Evolutionary conservation across 108 stramenopile genomes (phyloP).

Genomic region (Fragilariopsis cylindrus): DNA sequence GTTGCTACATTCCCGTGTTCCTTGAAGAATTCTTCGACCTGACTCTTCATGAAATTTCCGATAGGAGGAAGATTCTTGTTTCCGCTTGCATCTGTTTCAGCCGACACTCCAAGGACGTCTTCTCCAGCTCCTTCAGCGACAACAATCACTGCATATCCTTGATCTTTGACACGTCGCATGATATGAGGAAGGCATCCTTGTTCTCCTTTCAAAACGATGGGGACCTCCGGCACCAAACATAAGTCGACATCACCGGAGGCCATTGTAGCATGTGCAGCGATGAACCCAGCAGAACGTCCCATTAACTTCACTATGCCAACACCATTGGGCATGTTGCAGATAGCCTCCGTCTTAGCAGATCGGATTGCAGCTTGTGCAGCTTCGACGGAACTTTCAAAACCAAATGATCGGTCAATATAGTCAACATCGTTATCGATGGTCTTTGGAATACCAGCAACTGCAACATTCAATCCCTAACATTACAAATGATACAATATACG

Average conservation of each 20-base stretch:
- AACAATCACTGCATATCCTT: conserved; percentile 97
- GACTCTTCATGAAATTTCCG: conserved; percentile 88
- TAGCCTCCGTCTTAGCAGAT: conserved; percentile 92
- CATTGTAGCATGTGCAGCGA: conserved; percentile 92
- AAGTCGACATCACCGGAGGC: conserved; percentile 92
- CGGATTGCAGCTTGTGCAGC: conserved; percentile 88
- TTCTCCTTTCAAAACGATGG: conserved; percentile 89
- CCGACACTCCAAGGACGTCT: conserved; percentile 86
- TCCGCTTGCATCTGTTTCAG: conserved; percentile 93
- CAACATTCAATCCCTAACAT: conserved; percentile 80
- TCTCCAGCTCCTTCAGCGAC: conserved; percentile 99
- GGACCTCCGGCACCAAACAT: conserved; percentile 96
- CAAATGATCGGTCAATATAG: conserved; percentile 95
- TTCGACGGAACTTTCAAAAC: conserved; percentile 91
- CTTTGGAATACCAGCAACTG: conserved; percentile 97
- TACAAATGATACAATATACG: not conserved
- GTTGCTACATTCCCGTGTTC: conserved; percentile 70
- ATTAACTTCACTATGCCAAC: conserved; percentile 97
- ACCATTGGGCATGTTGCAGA: conserved; percentile 95
- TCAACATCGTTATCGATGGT: conserved; percentile 93
- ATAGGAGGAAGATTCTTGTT: conserved; percentile 94
- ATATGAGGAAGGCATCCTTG: conserved; percentile 93
- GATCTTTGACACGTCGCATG: conserved; percentile 73
- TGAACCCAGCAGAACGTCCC: conserved; percentile 93
- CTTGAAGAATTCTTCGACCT: conserved; percentile 77